Percentiles rank a stretch among this genome's conserved stretches.
Conservation (phyloP, 1,284 basidiomycete species). For the Ceratobasidium sp. region DNA sequence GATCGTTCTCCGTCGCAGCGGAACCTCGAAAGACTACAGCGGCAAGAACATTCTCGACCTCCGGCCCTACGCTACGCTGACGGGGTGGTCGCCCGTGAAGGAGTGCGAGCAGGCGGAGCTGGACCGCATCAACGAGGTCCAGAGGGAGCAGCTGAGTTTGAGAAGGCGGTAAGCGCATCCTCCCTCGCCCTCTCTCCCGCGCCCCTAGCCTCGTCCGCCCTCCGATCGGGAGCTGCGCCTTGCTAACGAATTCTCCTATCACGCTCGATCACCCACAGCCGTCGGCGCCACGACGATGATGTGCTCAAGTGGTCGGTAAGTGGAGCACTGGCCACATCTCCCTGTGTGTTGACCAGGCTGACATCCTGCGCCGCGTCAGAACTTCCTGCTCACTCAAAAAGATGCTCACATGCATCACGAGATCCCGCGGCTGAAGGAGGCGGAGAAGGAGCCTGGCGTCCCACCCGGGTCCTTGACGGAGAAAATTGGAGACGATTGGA, state of each 20-base stretch:
- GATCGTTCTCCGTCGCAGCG: conserved; percentile 11
- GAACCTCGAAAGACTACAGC: not conserved
- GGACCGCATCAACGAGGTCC: conserved; percentile 16
- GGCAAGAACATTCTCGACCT: not conserved
- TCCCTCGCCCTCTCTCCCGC: not conserved
- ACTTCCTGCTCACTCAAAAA: not conserved
- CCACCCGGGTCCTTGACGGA: not conserved
- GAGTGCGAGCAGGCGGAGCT: conserved; percentile 1
- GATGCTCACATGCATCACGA: conserved; percentile 2
- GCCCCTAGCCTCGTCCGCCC: too few relatives aligned
- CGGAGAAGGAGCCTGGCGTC: not conserved
- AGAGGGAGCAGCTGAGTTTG: not conserved
- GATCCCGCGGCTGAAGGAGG: not conserved
- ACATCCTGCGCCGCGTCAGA: not conserved
- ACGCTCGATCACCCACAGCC: too few relatives aligned
- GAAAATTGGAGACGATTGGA: not conserved
- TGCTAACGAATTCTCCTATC: not conserved
- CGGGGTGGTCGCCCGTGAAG: not conserved
- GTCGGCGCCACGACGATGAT: too few relatives aligned
- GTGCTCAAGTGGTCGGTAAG: conserved; percentile 10
- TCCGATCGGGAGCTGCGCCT: not conserved
- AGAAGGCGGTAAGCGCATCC: not conserved
- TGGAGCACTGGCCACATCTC: not conserved
- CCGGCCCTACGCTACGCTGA: not conserved
- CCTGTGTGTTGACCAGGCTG: not conserved